These are phyloP conservation scores for Beta macrorhiza DNA, from an alignment of 179 eudicot species.

Conservation along the genomic window DNA sequence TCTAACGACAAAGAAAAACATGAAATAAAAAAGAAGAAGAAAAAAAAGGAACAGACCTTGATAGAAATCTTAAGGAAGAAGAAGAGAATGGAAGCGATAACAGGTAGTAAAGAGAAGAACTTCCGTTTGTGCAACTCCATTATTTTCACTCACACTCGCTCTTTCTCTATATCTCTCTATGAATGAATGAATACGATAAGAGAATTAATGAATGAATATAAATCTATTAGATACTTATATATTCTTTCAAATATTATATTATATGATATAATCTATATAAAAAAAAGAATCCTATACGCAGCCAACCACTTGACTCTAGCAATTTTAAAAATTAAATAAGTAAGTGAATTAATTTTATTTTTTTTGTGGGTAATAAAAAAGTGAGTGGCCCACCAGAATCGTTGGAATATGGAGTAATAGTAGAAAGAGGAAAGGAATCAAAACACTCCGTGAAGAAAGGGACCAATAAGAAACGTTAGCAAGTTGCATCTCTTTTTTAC, in stretches of 20 bases:
- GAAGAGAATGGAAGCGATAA: conserved; percentile 41
- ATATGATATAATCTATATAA: no score
- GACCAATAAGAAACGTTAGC: conserved; percentile 25
- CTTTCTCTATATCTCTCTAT: conserved; percentile 12
- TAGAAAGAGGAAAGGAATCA: background rate
- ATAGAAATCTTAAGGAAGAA: conserved; percentile 30
- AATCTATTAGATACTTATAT: background rate
- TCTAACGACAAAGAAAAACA: no score
- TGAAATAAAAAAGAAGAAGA: no score
- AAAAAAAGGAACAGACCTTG: conserved; percentile 36
- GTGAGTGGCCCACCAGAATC: conserved; percentile 16
- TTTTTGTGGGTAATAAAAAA: no score
- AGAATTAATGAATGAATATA: background rate
- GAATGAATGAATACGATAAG: background rate
- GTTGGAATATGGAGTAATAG: background rate
- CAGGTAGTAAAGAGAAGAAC: conserved; percentile 40
- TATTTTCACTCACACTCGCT: background rate
- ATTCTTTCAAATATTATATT: no score
- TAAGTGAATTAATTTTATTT: no score
- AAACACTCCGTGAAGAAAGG: conserved; percentile 16
- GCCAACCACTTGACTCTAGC: background rate
- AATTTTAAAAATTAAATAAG: no score
- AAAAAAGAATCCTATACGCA: background rate
- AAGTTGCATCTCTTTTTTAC: background rate
- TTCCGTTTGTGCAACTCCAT: conserved; percentile 48